Percentiles rank a stretch among this genome's conserved stretches.
These are phyloP conservation scores for Parmales sp. DNA, from an alignment of 108 stramenopile species.

Conservation along the genomic window DNA sequence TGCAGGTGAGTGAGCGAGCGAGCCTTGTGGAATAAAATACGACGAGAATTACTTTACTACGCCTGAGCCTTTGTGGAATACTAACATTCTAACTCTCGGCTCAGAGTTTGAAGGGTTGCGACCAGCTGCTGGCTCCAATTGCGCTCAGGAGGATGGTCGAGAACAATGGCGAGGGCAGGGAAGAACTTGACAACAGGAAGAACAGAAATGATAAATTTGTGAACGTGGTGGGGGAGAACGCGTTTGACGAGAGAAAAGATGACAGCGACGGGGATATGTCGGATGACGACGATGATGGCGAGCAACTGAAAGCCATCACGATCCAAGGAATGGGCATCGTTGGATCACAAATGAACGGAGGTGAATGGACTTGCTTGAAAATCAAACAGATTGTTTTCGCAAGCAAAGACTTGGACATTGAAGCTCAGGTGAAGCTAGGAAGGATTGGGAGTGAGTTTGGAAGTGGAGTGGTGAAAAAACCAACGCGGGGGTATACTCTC, in stretches of 20 bases:
- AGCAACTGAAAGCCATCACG: neutral
- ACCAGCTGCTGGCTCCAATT: neutral
- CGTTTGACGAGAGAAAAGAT: neutral
- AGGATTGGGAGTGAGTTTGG: neutral
- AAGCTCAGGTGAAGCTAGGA: neutral
- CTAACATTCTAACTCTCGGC: too few species aligned
- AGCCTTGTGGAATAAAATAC: too few species aligned
- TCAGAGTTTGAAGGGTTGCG: neutral
- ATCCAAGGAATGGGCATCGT: neutral
- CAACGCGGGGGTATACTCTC: neutral
- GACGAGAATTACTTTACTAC: too few species aligned
- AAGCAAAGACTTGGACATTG: neutral
- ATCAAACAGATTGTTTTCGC: neutral
- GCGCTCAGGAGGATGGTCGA: conserved; percentile 3
- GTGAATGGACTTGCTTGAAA: conserved; percentile 2
- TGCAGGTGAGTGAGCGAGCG: too few species aligned
- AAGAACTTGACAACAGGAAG: neutral
- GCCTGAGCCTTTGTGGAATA: too few species aligned
- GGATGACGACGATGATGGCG: neutral
- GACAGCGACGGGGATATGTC: neutral
- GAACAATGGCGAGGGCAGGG: conserved; percentile 2
- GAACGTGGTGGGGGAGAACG: too few species aligned
- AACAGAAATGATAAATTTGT: neutral
- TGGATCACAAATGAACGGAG: neutral
- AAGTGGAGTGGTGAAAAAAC: neutral